Evolutionary conservation across 31 red algal species (phyloP).

Genomic region (Asparagopsis taxiformis): DNA sequence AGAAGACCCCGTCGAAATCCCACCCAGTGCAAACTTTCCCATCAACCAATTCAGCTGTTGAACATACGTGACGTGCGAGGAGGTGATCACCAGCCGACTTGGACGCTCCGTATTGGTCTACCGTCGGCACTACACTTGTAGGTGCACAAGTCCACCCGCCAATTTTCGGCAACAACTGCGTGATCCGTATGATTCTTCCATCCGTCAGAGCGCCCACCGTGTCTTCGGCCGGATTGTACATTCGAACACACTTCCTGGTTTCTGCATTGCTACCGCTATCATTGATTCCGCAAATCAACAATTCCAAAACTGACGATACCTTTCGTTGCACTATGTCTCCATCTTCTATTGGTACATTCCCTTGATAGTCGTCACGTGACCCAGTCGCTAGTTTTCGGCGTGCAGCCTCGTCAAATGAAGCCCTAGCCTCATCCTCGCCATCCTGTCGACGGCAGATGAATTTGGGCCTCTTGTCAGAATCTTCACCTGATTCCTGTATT

Average conservation of each 20-base stretch:
- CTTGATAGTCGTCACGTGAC: background rate
- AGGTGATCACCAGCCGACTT: too few species aligned
- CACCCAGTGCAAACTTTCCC: constrained; percentile 1
- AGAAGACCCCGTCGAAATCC: constrained; percentile 56
- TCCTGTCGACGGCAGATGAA: constrained; percentile 30
- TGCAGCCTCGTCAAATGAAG: constrained; percentile 12
- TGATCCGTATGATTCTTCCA: constrained; percentile 10
- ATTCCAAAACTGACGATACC: constrained; percentile 30
- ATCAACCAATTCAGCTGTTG: constrained; percentile 7
- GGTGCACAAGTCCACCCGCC: constrained; percentile 32
- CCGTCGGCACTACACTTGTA: constrained; percentile 17
- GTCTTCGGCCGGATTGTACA: constrained; percentile 41
- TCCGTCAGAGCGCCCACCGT: constrained; percentile 13
- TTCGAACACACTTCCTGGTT: constrained; percentile 42
- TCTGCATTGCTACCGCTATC: constrained; percentile 10
- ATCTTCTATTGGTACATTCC: background rate
- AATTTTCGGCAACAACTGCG: constrained; percentile 28
- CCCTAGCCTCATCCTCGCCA: constrained; percentile 35
- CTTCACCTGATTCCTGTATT: background rate
- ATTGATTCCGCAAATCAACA: constrained; percentile 37
- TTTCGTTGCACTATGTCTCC: constrained; percentile 11
- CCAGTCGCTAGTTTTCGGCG: constrained; percentile 10
- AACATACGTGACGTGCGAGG: constrained; percentile 22
- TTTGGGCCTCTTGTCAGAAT: constrained; percentile 1
- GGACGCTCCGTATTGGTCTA: too few species aligned